Evolutionary conservation across 805 yeast genomes (phyloP).

Genomic region (Crinitomyces ghanaensis): DNA sequence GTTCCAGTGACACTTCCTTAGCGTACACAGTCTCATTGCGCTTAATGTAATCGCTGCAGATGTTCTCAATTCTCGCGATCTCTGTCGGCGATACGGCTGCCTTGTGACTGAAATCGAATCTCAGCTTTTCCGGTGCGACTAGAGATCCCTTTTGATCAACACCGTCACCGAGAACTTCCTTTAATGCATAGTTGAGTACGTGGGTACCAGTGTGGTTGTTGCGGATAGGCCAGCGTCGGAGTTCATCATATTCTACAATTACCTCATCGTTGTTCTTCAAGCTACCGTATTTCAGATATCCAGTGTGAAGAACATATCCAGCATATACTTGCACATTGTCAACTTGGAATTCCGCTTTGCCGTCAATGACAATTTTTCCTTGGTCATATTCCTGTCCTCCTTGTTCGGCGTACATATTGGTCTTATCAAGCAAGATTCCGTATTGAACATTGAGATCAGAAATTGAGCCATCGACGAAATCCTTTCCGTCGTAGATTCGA

Average conservation of each 20-base stretch:
- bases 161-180: conserved; percentile 74
- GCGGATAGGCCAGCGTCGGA: conserved; percentile 92
- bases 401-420: conserved; percentile 96
- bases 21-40: conserved; percentile 64
- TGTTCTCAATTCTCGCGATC: conserved; percentile 60
- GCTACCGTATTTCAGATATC: conserved; percentile 66
- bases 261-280: conserved; percentile 57
- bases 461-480: conserved; percentile 26
- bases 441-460: conserved; percentile 42
- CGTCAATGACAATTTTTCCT: conserved; percentile 86
- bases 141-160: conserved; percentile 95
- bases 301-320: conserved; percentile 94
- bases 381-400: conserved; percentile 99
- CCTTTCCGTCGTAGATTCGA: conserved; percentile 50
- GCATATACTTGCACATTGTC: conserved; percentile 86
- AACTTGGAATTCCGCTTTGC: conserved; percentile 75
- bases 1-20: conserved; percentile 64
- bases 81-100: conserved; percentile 66
- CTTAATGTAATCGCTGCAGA: conserved; percentile 61
- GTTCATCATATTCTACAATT: conserved; percentile 80
- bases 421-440: conserved; percentile 78
- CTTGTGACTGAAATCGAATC: conserved; percentile 95
- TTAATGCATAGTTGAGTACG: conserved; percentile 77
- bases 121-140: conserved; percentile 87
- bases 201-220: conserved; percentile 99